phyloP scores from a whole-genome alignment of 768 basidiomycete genomes.

The Suillus plorans region DNA sequence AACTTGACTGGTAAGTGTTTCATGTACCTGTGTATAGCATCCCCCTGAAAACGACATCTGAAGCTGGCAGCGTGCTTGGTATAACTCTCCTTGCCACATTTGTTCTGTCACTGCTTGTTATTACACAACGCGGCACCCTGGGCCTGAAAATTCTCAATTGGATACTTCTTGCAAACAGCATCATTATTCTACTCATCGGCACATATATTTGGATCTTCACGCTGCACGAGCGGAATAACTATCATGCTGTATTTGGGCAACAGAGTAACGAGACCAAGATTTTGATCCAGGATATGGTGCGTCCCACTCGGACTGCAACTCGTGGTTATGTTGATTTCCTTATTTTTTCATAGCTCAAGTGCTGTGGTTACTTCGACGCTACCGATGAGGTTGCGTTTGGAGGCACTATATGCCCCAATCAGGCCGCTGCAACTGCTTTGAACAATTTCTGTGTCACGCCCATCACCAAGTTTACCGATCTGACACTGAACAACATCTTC shows the following conservation, averaged over 20 bases:
- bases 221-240: constrained; percentile 68
- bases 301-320: constrained; percentile 16
- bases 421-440: constrained; percentile 32
- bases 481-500: constrained; percentile 77
- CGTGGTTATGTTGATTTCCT: neutral
- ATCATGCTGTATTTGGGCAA: constrained; percentile 54
- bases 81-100: constrained; percentile 66
- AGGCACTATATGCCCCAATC: constrained; percentile 59
- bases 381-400: constrained; percentile 58
- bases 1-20: constrained; percentile 58
- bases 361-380: constrained; percentile 85
- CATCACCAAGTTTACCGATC: constrained; percentile 66
- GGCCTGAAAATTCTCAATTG: constrained; percentile 81
- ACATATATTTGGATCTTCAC: constrained; percentile 83
- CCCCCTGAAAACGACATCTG: neutral
- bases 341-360: constrained; percentile 54
- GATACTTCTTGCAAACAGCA: constrained; percentile 60
- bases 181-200: constrained; percentile 63
- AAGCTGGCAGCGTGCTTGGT: constrained; percentile 74
- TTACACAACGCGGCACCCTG: constrained; percentile 65
- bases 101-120: constrained; percentile 65
- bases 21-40: neutral
- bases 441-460: constrained; percentile 71
- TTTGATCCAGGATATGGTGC: constrained; percentile 71
- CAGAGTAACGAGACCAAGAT: constrained; percentile 48